Conservation (phyloP, 2,329 filamentous ascomycete species). For the Alternaria sp. region DNA sequence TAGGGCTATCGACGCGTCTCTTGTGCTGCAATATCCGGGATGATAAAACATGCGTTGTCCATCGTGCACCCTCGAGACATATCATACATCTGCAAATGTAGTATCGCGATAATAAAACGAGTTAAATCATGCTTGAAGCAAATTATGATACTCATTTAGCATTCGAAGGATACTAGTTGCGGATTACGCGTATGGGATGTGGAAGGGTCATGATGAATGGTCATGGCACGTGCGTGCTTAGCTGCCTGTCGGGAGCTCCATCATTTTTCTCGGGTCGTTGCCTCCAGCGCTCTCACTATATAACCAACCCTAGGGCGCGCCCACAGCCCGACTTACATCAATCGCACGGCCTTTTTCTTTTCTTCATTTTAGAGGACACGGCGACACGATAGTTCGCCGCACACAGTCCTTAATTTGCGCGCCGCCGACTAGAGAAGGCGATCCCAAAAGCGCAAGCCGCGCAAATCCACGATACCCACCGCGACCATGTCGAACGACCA, state of each 20-base stretch:
- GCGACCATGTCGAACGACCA: constrained; percentile 35
- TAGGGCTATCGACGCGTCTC: not conserved
- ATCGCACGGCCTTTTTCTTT: constrained; percentile 10
- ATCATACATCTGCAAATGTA: no score
- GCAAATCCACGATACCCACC: constrained; percentile 21
- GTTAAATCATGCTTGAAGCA: not conserved
- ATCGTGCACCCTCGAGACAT: not conserved
- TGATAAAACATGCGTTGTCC: not conserved
- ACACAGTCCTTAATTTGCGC: constrained; percentile 10
- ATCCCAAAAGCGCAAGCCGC: constrained; percentile 28
- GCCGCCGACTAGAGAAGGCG: constrained; percentile 12
- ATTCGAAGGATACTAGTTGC: not conserved
- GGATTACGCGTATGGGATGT: not conserved
- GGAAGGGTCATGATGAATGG: not conserved
- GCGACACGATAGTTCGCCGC: constrained; percentile 4
- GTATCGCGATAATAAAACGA: not conserved
- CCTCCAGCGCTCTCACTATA: constrained; percentile 15
- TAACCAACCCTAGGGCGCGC: constrained; percentile 30
- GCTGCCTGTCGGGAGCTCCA: constrained; percentile 17
- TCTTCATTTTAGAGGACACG: constrained; percentile 13
- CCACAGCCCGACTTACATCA: constrained; percentile 26
- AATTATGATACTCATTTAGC: not conserved
- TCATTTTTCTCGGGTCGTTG: constrained; percentile 18
- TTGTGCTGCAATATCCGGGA: not conserved
- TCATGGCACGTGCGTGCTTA: constrained; percentile 14